phyloP scores from a whole-genome alignment of 768 basidiomycete species.

The Podaxis mareebaensis region DNA sequence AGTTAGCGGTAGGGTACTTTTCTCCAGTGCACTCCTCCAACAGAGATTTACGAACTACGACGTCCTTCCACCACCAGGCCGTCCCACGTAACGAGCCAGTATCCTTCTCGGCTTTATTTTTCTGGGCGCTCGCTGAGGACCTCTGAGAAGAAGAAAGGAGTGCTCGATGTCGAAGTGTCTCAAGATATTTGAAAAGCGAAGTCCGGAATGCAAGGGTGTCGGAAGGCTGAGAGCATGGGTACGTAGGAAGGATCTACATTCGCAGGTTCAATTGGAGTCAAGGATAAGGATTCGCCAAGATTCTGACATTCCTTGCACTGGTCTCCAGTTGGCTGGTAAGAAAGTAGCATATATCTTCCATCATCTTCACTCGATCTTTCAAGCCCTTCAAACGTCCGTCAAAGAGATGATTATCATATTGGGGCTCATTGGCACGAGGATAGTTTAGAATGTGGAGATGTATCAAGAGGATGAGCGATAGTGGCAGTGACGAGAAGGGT shows the following conservation, averaged over 20 bases:
- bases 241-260: constrained; percentile 44
- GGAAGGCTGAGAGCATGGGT: constrained; percentile 54
- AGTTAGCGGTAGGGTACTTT: constrained; percentile 31
- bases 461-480: constrained; percentile 47
- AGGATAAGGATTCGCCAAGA: constrained; percentile 14
- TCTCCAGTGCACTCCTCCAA: constrained; percentile 56
- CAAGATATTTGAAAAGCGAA: constrained; percentile 51
- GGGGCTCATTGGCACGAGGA: constrained; percentile 44
- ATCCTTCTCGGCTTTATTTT: constrained; percentile 18
- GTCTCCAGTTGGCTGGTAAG: constrained; percentile 46
- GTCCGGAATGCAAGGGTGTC: constrained; percentile 53
- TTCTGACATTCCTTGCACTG: constrained; percentile 28
- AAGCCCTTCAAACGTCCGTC: constrained; percentile 43
- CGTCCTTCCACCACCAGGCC: constrained; percentile 59
- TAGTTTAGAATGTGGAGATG: constrained; percentile 56
- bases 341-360: constrained; percentile 56
- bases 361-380: constrained; percentile 48
- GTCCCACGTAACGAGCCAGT: neutral
- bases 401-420: constrained; percentile 53
- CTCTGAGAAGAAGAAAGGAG: constrained; percentile 31
- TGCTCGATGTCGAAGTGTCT: constrained; percentile 41
- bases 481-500: constrained; percentile 32
- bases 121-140: constrained; percentile 18
- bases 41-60: constrained; percentile 54
- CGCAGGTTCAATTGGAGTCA: neutral